phyloP scores from a whole-genome alignment of 169 alveolate genomes.

The Sarcocystis neurona region DNA sequence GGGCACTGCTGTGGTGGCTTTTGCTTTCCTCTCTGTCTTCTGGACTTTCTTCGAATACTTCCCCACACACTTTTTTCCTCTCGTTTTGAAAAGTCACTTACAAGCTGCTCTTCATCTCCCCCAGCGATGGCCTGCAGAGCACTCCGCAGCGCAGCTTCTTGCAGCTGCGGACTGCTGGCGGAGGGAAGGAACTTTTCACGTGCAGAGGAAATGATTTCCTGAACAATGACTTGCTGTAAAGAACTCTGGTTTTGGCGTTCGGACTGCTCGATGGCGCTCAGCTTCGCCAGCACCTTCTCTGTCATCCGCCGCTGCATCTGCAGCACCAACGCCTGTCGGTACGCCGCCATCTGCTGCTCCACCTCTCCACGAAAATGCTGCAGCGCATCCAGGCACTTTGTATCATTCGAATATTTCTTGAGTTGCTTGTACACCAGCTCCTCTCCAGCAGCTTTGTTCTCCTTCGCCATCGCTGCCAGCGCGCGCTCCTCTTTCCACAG shows the following conservation, averaged over 20 bases:
- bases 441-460: constrained; percentile 80
- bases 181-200: constrained; percentile 3
- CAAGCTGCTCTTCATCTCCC: no score
- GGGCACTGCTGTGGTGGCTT: no score
- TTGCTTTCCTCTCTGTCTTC: no score
- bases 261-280: constrained; percentile 64
- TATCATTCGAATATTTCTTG: constrained; percentile 70
- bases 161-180: constrained; percentile 48
- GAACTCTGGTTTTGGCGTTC: constrained; percentile 64
- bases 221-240: constrained; percentile 66
- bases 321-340: constrained; percentile 59
- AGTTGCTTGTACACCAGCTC: constrained; percentile 79
- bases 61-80: no score
- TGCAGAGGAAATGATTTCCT: constrained; percentile 55
- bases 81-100: no score
- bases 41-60: no score
- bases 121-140: constrained; percentile 60
- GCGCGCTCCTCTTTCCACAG: constrained; percentile 83
- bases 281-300: constrained; percentile 53
- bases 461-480: constrained; percentile 75
- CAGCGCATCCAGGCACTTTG: constrained; percentile 69
- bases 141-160: constrained; percentile 55
- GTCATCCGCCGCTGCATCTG: constrained; percentile 54
- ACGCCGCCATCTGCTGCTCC: constrained; percentile 61
- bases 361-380: constrained; percentile 66